phyloP scores from a whole-genome alignment of 495 filamentous ascomycete species.

The Thozetella sp. region DNA sequence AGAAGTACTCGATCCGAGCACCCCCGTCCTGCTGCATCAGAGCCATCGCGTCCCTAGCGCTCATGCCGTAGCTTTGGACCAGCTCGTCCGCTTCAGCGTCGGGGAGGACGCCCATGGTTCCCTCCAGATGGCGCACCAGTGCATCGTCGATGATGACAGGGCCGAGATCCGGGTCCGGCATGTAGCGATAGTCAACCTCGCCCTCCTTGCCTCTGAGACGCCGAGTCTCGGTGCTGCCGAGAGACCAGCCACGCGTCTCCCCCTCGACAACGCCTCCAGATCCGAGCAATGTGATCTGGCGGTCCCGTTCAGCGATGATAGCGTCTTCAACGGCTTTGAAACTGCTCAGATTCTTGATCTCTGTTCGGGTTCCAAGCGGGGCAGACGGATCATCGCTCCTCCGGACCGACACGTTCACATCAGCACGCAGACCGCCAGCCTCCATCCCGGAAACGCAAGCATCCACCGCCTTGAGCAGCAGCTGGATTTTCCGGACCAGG shows the following conservation, averaged over 20 bases:
- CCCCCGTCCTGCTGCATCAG: constrained; percentile 79
- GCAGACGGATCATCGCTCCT: constrained; percentile 41
- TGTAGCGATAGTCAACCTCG: constrained; percentile 96
- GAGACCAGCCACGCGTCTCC: constrained; percentile 92
- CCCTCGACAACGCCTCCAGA: constrained; percentile 76
- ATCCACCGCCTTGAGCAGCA: constrained; percentile 75
- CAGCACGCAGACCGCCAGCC: constrained; percentile 83
- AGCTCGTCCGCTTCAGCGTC: constrained; percentile 68
- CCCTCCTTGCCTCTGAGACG: constrained; percentile 90
- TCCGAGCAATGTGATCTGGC: constrained; percentile 83
- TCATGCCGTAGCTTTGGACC: constrained; percentile 61
- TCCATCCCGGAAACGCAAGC: constrained; percentile 92
- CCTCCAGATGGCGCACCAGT: constrained; percentile 61
- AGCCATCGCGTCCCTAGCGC: constrained; percentile 84
- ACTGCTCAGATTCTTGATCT: constrained; percentile 97
- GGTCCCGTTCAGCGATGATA: constrained; percentile 84
- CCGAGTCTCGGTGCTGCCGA: constrained; percentile 76
- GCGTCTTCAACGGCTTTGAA: constrained; percentile 95
- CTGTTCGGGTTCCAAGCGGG: constrained; percentile 80
- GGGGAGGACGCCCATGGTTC: constrained; percentile 66
- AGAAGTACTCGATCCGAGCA: constrained; percentile 79
- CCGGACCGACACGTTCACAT: constrained; percentile 93
- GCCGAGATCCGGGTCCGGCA: constrained; percentile 93
- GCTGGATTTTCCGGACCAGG: constrained; percentile 86
- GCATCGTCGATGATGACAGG: constrained; percentile 76